phyloP scores from a whole-genome alignment of 2,329 filamentous ascomycete species.

The Ophiostoma triangulosporum region DNA sequence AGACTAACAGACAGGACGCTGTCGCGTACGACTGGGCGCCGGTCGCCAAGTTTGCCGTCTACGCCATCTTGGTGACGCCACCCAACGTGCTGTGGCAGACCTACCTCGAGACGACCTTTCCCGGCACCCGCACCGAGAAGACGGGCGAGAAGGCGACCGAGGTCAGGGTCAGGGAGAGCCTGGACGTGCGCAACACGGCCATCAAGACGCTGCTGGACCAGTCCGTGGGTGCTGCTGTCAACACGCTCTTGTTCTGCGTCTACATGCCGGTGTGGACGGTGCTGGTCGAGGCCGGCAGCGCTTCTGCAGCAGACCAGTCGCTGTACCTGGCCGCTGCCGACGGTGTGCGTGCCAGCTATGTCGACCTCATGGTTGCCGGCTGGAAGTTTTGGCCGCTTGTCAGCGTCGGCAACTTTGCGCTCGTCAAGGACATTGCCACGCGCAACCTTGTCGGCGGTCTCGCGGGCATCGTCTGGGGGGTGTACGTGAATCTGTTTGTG shows the following conservation, averaged over 20 bases:
- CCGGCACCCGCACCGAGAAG: slow-evolving; percentile 33
- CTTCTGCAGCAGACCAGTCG: slow-evolving; percentile 10
- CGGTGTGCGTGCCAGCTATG: slow-evolving; percentile 41
- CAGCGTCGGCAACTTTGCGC: slow-evolving; percentile 51
- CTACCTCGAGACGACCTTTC: slow-evolving; percentile 61
- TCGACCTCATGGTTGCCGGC: slow-evolving; percentile 51
- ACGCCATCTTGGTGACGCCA: slow-evolving; percentile 58
- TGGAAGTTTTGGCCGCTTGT: slow-evolving; percentile 59
- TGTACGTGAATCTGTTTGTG: slow-evolving; percentile 39
- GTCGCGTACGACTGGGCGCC: slow-evolving; percentile 47
- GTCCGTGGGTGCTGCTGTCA: slow-evolving; percentile 49
- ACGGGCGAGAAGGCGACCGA: slow-evolving; percentile 21
- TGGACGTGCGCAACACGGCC: slow-evolving; percentile 49
- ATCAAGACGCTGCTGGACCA: slow-evolving; percentile 59
- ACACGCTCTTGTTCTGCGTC: slow-evolving; percentile 50
- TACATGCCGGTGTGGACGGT: slow-evolving; percentile 31
- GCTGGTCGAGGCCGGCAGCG: slow-evolving; percentile 8
- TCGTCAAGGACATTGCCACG: slow-evolving; percentile 49
- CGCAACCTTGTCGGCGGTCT: slow-evolving; percentile 52
- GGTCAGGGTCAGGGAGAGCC: slow-evolving; percentile 23
- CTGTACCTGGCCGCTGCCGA: slow-evolving; percentile 26
- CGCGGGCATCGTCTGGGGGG: slow-evolving; percentile 56
- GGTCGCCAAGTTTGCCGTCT: slow-evolving; percentile 65
- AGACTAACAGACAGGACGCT: not conserved
- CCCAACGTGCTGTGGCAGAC: slow-evolving; percentile 82